phyloP scores from a whole-genome alignment of 2,329 filamentous ascomycete species.

The Cladosporium phlei region DNA sequence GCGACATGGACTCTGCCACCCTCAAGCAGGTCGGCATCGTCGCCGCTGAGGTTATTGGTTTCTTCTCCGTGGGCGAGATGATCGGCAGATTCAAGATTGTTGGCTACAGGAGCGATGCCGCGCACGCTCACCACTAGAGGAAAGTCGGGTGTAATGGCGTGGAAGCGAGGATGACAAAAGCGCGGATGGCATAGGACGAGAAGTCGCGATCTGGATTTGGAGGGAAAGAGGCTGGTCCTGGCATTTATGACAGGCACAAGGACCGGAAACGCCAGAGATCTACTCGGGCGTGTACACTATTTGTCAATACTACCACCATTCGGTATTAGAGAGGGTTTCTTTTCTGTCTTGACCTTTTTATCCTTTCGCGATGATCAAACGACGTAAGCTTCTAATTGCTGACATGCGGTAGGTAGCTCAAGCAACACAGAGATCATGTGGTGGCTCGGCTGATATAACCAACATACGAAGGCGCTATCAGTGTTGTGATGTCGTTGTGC shows the following conservation, averaged over 20 bases:
- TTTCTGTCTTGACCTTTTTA: not conserved
- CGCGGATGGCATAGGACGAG: not conserved
- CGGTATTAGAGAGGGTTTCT: conserved; percentile 13
- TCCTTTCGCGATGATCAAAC: not conserved
- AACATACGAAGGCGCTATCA: too few species aligned
- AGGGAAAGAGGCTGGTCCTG: not conserved
- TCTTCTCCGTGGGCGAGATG: conserved; percentile 98
- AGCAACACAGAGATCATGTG: too few species aligned
- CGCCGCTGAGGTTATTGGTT: conserved; percentile 80
- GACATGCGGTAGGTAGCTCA: too few species aligned
- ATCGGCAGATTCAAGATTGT: conserved; percentile 92
- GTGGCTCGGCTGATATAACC: too few species aligned
- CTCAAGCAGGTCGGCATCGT: conserved; percentile 71
- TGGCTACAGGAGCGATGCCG: conserved; percentile 59
- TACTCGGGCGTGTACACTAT: conserved; percentile 13
- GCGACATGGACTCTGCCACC: conserved; percentile 68
- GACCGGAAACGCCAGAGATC: conserved; percentile 8
- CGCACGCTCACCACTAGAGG: conserved; percentile 17
- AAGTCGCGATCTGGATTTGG: not conserved
- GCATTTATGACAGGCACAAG: conserved; percentile 1
- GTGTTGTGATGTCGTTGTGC: too few species aligned
- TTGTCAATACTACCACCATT: conserved; percentile 12
- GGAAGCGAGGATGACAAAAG: not conserved
- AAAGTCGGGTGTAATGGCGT: not conserved
- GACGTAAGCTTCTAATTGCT: too few species aligned